These are phyloP conservation scores for Pichia rugopelliculosa DNA, from an alignment of 805 yeast genomes.

Conservation along the genomic window DNA sequence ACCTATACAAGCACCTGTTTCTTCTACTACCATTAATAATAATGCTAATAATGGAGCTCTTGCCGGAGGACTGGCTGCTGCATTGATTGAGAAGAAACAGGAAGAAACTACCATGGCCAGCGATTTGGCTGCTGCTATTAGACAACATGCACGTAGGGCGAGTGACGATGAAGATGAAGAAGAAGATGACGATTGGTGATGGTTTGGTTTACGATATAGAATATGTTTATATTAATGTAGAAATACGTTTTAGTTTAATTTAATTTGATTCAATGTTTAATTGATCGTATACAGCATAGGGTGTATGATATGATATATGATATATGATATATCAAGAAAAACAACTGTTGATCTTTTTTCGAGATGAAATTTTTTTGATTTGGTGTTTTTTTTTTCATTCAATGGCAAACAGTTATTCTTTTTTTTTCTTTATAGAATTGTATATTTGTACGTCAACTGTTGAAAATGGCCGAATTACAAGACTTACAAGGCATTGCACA, in stretches of 20 bases:
- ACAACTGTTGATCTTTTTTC: too few species aligned
- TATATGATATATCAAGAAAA: neutral
- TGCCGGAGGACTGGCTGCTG: constrained; percentile 57
- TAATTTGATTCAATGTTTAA: too few species aligned
- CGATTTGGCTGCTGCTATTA: constrained; percentile 84
- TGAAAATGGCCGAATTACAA: constrained; percentile 37
- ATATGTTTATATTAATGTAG: neutral
- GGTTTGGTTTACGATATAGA: neutral
- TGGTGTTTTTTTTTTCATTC: neutral
- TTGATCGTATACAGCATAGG: too few species aligned
- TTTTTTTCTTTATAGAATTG: neutral
- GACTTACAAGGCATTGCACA: constrained; percentile 47
- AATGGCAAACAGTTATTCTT: neutral
- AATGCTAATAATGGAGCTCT: constrained; percentile 12
- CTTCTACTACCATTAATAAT: constrained; percentile 14
- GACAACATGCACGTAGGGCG: constrained; percentile 64
- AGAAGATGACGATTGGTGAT: constrained; percentile 45
- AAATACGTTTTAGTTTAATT: neutral
- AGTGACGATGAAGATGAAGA: constrained; percentile 67
- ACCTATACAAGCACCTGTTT: constrained; percentile 29
- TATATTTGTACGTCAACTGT: neutral
- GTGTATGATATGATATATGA: too few species aligned
- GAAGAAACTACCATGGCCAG: constrained; percentile 63
- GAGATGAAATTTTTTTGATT: neutral
- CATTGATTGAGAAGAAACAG: constrained; percentile 53